These are phyloP conservation scores for Mortierella sp. DNA, from an alignment of 371 early-diverging fungal genomes.

Conservation along the genomic window DNA sequence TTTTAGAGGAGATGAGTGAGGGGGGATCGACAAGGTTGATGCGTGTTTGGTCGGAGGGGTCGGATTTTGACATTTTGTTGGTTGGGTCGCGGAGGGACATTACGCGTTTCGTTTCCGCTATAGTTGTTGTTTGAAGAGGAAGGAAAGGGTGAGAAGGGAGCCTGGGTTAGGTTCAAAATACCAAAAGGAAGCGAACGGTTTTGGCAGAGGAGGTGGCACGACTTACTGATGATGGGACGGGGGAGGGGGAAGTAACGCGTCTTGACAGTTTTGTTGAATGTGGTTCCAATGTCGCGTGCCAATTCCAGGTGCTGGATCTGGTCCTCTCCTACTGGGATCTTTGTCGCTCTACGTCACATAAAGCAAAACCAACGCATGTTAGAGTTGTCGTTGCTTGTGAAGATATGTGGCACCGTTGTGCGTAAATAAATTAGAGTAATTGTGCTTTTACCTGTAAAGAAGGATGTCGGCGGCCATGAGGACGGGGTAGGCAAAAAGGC, in stretches of 20 bases:
- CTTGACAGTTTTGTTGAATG: slow-evolving; percentile 81
- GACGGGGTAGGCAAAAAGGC: slow-evolving; percentile 93
- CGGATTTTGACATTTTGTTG: slow-evolving; percentile 95
- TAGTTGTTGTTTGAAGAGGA: neutral
- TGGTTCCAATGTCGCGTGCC: slow-evolving; percentile 79
- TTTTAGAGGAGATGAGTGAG: slow-evolving; percentile 73
- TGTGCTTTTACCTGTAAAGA: slow-evolving; percentile 81
- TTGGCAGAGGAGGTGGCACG: neutral
- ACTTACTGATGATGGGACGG: slow-evolving; percentile 72
- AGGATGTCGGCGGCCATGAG: slow-evolving; percentile 96
- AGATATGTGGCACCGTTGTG: too few relatives aligned
- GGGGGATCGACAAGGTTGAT: slow-evolving; percentile 85
- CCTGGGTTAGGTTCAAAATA: neutral
- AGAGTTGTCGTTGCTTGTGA: neutral
- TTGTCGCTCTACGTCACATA: slow-evolving; percentile 75
- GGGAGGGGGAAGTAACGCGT: slow-evolving; percentile 78
- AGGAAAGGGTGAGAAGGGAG: neutral
- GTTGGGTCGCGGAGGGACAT: slow-evolving; percentile 88
- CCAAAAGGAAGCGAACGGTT: too few relatives aligned
- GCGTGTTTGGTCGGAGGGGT: slow-evolving; percentile 76
- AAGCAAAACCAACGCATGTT: neutral
- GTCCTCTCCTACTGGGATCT: slow-evolving; percentile 96
- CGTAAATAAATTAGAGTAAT: too few relatives aligned
- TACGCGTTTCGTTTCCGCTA: slow-evolving; percentile 77
- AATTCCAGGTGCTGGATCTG: slow-evolving; percentile 94